Percentiles rank a stretch among this genome's conserved stretches.
Evolutionary conservation across 495 filamentous ascomycete genomes (phyloP).

Genomic region (Penicillium verhagenii): DNA sequence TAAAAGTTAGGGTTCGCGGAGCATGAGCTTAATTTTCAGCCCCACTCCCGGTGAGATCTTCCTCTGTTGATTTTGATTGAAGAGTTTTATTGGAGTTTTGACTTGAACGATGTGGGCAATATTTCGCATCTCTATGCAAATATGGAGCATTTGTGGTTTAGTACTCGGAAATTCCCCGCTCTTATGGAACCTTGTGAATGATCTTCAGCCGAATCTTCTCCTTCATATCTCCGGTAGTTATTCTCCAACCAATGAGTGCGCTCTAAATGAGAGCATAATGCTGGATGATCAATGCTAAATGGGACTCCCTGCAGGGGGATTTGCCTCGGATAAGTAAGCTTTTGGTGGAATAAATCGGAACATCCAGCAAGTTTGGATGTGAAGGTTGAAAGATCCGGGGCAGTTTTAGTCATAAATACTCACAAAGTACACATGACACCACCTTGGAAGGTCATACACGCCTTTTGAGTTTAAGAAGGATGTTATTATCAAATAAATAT

Average conservation of each 20-base stretch:
- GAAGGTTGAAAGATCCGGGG: not conserved
- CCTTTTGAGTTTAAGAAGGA: not conserved
- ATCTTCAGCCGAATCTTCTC: not conserved
- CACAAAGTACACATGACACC: too few species aligned
- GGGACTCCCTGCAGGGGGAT: not conserved
- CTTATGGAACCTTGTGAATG: not conserved
- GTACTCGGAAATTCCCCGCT: not conserved
- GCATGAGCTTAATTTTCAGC: constrained; percentile 23
- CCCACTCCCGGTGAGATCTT: constrained; percentile 7
- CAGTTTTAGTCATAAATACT: not conserved
- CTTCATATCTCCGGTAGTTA: not conserved
- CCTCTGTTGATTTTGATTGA: not conserved
- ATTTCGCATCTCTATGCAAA: not conserved
- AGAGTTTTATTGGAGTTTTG: not conserved
- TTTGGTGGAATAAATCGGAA: not conserved
- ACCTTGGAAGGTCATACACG: too few species aligned
- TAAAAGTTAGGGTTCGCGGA: constrained; percentile 19
- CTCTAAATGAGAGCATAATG: too few species aligned
- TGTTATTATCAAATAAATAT: not conserved
- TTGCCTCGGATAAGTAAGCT: not conserved
- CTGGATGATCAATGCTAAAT: not conserved
- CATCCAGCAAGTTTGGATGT: not conserved
- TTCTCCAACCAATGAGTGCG: not conserved
- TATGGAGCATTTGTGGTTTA: not conserved
- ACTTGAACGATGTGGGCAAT: not conserved